Evolutionary conservation across 306 rosid species (phyloP).

Genomic region (Crotalaria pallida): DNA sequence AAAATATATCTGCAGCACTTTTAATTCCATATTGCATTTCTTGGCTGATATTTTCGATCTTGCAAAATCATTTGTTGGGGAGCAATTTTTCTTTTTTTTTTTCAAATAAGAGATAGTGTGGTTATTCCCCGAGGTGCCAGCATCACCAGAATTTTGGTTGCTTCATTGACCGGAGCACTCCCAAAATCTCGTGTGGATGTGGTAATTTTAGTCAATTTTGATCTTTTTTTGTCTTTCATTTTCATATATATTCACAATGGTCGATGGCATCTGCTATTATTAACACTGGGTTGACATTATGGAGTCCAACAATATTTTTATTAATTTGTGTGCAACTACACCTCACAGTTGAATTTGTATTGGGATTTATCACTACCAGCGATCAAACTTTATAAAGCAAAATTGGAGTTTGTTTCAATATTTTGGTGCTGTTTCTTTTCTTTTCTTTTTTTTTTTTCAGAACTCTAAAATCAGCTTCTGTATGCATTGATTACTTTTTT

Average conservation of each 20-base stretch:
- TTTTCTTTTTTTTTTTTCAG: too few relatives aligned
- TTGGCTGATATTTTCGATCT: conserved; percentile 87
- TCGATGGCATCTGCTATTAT: background rate
- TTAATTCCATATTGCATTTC: conserved; percentile 87
- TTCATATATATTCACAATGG: background rate
- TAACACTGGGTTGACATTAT: background rate
- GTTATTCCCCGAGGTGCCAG: conserved; percentile 75
- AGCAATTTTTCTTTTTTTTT: too few relatives aligned
- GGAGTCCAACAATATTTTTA: background rate
- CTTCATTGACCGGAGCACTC: conserved; percentile 88
- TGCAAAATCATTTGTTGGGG: conserved; percentile 48
- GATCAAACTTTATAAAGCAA: too few relatives aligned
- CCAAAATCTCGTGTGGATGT: conserved; percentile 86
- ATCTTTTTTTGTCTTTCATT: background rate
- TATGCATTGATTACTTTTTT: too few relatives aligned
- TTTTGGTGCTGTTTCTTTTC: too few relatives aligned
- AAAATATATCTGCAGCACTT: background rate
- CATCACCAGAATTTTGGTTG: conserved; percentile 80
- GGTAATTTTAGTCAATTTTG: conserved; percentile 41
- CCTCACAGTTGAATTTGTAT: too few relatives aligned
- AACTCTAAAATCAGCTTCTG: too few relatives aligned
- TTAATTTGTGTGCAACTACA: conserved; percentile 1
- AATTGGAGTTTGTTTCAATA: too few relatives aligned
- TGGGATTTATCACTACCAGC: too few relatives aligned
- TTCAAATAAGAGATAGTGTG: conserved; percentile 61